Percentiles rank a stretch among this genome's conserved stretches.
These are phyloP conservation scores for Paramecium biaurelia DNA, from an alignment of 73 alveolate genomes.

Conservation along the genomic window DNA sequence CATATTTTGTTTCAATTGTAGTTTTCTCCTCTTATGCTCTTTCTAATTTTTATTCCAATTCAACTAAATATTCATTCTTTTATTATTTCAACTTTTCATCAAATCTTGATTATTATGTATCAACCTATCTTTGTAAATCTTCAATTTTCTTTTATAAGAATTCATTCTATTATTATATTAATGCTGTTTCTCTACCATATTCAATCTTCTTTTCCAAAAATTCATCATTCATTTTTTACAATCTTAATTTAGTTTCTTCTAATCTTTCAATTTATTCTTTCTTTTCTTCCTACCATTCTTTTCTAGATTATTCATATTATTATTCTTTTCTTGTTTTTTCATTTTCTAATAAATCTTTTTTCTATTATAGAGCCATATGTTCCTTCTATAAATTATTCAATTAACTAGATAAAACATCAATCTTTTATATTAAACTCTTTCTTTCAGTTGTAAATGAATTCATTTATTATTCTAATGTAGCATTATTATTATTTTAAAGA, in stretches of 20 bases:
- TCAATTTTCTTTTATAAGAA: conserved; percentile 80
- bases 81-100: conserved; percentile 72
- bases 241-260: conserved; percentile 70
- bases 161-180: conserved; percentile 74
- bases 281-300: conserved; percentile 70
- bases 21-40: conserved; percentile 75
- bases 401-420: conserved; percentile 74
- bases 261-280: conserved; percentile 59
- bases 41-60: conserved; percentile 73
- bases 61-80: conserved; percentile 70
- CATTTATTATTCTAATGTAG: conserved; percentile 64
- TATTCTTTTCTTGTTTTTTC: conserved; percentile 70
- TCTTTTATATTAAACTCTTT: conserved; percentile 70
- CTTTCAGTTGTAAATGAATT: conserved; percentile 69
- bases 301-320: conserved; percentile 66
- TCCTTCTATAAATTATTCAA: conserved; percentile 74
- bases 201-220: conserved; percentile 75
- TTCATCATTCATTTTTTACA: conserved; percentile 73
- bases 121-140: conserved; percentile 75
- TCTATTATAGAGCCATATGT: conserved; percentile 70
- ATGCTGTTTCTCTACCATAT: conserved; percentile 80
- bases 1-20: conserved; percentile 69
- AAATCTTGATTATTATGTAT: conserved; percentile 73
- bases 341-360: conserved; percentile 78
- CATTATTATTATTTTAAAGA: conserved; percentile 52